Conservation (phyloP, 1,139 yeast genomes). For the Casaregolazyma suthepensis region DNA sequence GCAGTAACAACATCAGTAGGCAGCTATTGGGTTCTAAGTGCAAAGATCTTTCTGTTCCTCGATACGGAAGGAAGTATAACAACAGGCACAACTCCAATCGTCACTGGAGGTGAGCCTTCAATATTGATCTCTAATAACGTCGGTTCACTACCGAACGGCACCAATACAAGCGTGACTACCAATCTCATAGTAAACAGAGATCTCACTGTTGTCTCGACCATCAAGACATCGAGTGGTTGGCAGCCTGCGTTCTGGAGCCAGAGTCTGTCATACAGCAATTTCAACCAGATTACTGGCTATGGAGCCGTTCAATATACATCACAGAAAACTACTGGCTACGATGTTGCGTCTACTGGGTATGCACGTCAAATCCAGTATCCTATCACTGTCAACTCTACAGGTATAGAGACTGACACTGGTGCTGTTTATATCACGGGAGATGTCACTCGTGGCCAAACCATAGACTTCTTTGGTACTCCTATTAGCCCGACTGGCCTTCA, state of each 20-base stretch:
- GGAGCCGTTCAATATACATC: not conserved
- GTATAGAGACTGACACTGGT: not conserved
- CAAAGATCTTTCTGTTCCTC: constrained; percentile 47
- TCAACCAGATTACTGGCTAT: not conserved
- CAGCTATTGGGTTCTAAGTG: constrained; percentile 64
- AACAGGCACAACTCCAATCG: not conserved
- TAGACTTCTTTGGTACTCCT: not conserved
- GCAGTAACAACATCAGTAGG: constrained; percentile 35
- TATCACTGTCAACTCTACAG: not conserved
- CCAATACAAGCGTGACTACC: not conserved
- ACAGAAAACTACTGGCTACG: not conserved
- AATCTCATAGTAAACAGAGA: not conserved
- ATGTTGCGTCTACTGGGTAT: not conserved
- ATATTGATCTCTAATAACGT: not conserved
- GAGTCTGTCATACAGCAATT: not conserved
- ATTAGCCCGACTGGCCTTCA: not conserved
- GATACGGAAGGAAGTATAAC: not conserved
- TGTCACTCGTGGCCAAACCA: not conserved
- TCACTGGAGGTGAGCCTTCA: not conserved
- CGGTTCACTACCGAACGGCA: not conserved
- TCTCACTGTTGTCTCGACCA: not conserved
- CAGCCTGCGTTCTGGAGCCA: not conserved
- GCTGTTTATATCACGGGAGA: not conserved
- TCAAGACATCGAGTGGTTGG: not conserved
- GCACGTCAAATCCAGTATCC: not conserved